These are phyloP conservation scores for Trichoderma aggressivum DNA, from an alignment of 2,329 filamentous ascomycete species.

Conservation along the genomic window DNA sequence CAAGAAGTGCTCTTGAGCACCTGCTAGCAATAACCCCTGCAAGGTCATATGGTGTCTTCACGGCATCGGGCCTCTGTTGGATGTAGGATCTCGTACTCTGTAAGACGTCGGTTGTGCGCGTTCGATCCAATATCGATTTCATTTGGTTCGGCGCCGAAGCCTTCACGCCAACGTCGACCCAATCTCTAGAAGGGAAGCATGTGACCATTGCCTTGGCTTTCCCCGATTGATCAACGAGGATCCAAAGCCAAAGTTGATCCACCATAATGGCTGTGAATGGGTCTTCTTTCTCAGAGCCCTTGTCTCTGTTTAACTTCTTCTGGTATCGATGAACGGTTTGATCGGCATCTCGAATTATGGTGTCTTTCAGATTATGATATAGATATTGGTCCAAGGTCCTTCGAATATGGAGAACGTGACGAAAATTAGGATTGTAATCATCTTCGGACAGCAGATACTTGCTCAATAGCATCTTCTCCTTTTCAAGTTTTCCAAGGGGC, in stretches of 20 bases:
- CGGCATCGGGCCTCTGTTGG: not conserved
- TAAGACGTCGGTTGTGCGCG: not conserved
- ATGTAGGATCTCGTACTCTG: not conserved
- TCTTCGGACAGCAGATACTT: not conserved
- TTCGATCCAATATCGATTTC: not conserved
- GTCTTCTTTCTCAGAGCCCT: not conserved
- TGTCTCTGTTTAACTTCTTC: not conserved
- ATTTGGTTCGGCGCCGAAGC: accelerated
- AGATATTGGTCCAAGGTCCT: not conserved
- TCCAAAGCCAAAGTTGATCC: conserved; percentile 2
- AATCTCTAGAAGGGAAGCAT: not conserved
- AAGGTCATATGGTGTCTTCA: not conserved
- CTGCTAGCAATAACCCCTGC: not conserved
- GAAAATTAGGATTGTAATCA: accelerated
- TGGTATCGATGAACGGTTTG: not conserved
- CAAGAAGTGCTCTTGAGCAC: not conserved
- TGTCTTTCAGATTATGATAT: not conserved
- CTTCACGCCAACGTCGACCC: not conserved
- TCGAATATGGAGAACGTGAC: not conserved
- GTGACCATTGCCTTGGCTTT: not conserved
- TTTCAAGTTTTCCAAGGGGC: too few species aligned
- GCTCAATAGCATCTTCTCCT: not conserved
- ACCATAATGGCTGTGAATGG: not conserved
- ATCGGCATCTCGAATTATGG: not conserved
- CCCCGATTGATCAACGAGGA: not conserved